Conservation (phyloP, 192 early-diverging fungal genomes). For the Entomortierella chlamydospora region DNA sequence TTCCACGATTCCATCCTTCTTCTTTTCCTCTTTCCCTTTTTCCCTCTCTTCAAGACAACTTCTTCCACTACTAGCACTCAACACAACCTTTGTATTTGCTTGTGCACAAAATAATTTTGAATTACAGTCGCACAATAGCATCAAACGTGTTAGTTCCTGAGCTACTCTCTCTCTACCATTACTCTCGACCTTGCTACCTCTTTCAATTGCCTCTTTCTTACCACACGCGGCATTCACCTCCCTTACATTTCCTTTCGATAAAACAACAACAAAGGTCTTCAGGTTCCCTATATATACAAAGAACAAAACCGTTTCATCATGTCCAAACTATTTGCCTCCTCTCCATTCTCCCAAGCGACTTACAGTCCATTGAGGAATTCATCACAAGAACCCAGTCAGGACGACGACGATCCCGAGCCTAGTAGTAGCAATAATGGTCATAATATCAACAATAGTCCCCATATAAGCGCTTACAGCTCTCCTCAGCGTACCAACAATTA, state of each 20-base stretch:
- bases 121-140: too few species aligned
- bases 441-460: neutral
- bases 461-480: neutral
- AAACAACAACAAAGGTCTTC: too few species aligned
- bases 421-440: slow-evolving; percentile 1
- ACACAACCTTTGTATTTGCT: too few species aligned
- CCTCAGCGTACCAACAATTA: slow-evolving; percentile 1
- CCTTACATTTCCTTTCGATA: too few species aligned
- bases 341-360: slow-evolving; percentile 39
- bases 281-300: neutral
- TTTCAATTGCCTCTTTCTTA: too few species aligned
- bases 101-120: too few species aligned
- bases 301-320: neutral
- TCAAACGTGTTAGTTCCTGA: too few species aligned
- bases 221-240: too few species aligned
- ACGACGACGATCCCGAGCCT: slow-evolving; percentile 38
- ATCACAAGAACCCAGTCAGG: slow-evolving; percentile 24
- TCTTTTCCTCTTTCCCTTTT: neutral
- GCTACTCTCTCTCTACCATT: too few species aligned
- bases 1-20: neutral
- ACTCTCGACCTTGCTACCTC: too few species aligned
- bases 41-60: neutral
- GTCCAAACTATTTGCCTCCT: slow-evolving; percentile 36
- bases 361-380: slow-evolving; percentile 47
- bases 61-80: neutral